Evolutionary conservation across 805 yeast species (phyloP), one percentile per base, ranked within the genome.

Genomic region (Saturnispora sekii): DNA sequence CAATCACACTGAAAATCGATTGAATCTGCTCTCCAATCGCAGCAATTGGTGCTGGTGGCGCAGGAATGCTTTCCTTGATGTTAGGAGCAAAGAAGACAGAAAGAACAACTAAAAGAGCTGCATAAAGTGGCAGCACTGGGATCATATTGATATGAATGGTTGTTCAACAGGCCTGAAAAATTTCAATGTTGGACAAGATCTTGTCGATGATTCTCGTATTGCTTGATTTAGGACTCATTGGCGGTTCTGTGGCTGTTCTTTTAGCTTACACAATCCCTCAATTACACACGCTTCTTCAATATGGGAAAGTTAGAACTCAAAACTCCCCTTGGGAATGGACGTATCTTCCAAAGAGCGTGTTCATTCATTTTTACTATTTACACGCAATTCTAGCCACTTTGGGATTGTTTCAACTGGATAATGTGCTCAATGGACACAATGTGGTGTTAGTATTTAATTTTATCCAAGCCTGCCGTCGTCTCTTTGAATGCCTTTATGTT

Each of bases 281-380:
- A 2, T 34, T 54, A 1, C 17, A 40, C 1, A 17, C 39, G 5
- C 43, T 54, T 3, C 44, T 54, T 2, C 38, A 41, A 31, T 54
- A 54, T 14, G 58, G 58, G 2, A 54, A 54, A 35, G 47, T 50
- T 2, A 28, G 47, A 14, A n/a, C 14, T 6, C 7, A 28, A n/a
- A 36, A 16, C 9, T 28, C 6, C 14, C n/a, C 14, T 2, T 32
- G 32, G 16, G 32, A 43, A 37, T 42, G 30, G 33, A 31, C 47
- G 2, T 75, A 77, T 10, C 81, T 81, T 0, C 84, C 87, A 0
- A 83, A 81, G 55, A 50, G 69, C 10, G 76, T 71, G 70, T 84
- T 84, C 54, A 54, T 64, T 2, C 87, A 83, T 53, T 84, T 77
- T 52, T 84, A 84, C 58, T 47, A 73, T 4, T 40, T 75, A 14